phyloP scores from a whole-genome alignment of 1,284 basidiomycete genomes.

The Trametes polyzona region DNA sequence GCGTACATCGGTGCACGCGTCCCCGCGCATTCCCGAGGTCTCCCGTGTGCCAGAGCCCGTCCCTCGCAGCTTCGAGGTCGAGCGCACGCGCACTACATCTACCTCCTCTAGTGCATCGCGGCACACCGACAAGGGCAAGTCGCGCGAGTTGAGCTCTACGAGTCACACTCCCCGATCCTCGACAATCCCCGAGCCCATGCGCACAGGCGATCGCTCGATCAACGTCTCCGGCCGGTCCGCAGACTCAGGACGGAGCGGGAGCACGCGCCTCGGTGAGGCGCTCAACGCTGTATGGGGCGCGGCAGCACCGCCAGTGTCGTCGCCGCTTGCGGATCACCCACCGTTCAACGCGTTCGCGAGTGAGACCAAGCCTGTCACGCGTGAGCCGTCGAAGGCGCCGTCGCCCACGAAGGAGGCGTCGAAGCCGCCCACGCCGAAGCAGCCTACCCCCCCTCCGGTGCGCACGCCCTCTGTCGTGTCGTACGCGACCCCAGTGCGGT shows the following conservation, averaged over 20 bases:
- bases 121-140: conserved; percentile 33
- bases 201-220: conserved; percentile 31
- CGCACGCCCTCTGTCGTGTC: conserved; percentile 25
- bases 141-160: conserved; percentile 24
- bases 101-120: conserved; percentile 10
- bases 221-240: conserved; percentile 35
- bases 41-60: conserved; percentile 14
- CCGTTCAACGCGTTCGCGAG: conserved; percentile 25
- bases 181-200: conserved; percentile 24
- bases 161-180: conserved; percentile 19
- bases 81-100: conserved; percentile 26
- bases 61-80: conserved; percentile 23
- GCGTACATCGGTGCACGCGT: conserved; percentile 24
- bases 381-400: conserved; percentile 17
- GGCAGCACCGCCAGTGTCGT: conserved; percentile 23
- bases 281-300: conserved; percentile 40
- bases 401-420: conserved; percentile 21
- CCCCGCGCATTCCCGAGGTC: conserved; percentile 24
- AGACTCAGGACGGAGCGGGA: conserved; percentile 37
- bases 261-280: conserved; percentile 34
- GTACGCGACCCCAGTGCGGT: conserved; percentile 16
- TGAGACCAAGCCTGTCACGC: conserved; percentile 29
- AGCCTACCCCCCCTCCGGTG: conserved; percentile 9
- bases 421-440: conserved; percentile 23
- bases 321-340: conserved; percentile 23